Evolutionary conservation across 2,329 filamentous ascomycete species (phyloP), one percentile per base, ranked within the genome.

Genomic region (Sclerotinia subarctica): DNA sequence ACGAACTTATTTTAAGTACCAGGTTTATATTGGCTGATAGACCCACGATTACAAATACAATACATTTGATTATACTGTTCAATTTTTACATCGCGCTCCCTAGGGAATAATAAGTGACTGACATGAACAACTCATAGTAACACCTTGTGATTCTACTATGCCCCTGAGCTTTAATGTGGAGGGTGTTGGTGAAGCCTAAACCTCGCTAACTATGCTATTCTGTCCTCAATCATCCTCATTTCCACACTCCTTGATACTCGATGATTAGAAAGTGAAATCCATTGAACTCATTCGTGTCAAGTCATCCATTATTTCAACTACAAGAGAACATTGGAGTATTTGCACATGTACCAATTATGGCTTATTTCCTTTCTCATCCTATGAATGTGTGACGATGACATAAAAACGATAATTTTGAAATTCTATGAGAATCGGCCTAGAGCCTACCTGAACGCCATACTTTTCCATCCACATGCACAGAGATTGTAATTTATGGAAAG

Each of bases 371-470:
- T 19, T 24, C 11, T n/a, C 29, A 19, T 35, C 29, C 26, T 35
- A 49, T n/a, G 29, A 24, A 60, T 15, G 19, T 74, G 78, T 24
- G 75, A 51, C 24, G 51, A 19, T 51, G 56, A 67, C 51, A 62
- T 46, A 11, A 62, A 62, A 62, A 26, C 46, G 38, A 66, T 66
- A 67, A 60, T 47, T 46, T 67, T 57, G 35, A 67, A 63, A 62
- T 72, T 74, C 73, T 74, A 74, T 74, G 70, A 69, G 68, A 72
- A 73, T 72, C 71, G 70, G 67, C 73, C 68, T 72, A 70, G 72
- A 69, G 86, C 88, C 5, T 88, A 46, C 88, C 71, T 68, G 68
- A 78, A 78, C 77, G 77, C 77, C 77, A 69, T 74, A 73, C 71
- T 74, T 78, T 75, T 77, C 75, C 73, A 75, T 76, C 75, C 74